Evolutionary conservation across 768 basidiomycete species (phyloP).

Genomic region (Neoboletus subvelutipes): DNA sequence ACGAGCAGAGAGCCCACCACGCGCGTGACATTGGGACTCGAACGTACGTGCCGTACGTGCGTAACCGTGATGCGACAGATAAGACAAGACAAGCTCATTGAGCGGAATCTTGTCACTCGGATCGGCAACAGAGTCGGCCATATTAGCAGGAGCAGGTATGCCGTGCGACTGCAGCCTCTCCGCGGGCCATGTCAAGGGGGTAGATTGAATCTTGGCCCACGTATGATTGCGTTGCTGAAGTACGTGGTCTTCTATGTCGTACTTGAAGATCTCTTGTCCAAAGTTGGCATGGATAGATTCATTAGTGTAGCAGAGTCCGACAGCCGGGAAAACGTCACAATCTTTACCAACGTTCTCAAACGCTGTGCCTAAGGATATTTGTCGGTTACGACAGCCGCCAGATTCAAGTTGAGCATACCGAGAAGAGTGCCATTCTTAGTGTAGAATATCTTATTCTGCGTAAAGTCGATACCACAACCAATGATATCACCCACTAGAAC

Average conservation of each 20-base stretch:
- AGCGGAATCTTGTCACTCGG: constrained; percentile 58
- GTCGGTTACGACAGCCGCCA: constrained; percentile 11
- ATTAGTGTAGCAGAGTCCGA: constrained; percentile 78
- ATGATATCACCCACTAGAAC: constrained; percentile 76
- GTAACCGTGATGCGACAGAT: constrained; percentile 85
- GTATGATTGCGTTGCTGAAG: constrained; percentile 63
- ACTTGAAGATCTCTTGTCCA: constrained; percentile 81
- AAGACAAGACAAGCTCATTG: constrained; percentile 72
- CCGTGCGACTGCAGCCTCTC: constrained; percentile 15
- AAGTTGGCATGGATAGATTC: constrained; percentile 88
- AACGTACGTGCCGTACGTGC: constrained; percentile 69
- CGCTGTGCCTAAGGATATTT: constrained; percentile 48
- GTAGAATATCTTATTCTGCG: constrained; percentile 76
- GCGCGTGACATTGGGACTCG: constrained; percentile 44
- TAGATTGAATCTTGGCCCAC: constrained; percentile 67
- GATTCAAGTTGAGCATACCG: constrained; percentile 38
- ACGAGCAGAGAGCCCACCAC: constrained; percentile 25
- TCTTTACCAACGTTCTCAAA: constrained; percentile 72
- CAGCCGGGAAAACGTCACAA: constrained; percentile 76
- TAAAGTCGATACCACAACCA: constrained; percentile 93
- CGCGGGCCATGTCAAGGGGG: constrained; percentile 49
- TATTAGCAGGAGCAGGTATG: constrained; percentile 3
- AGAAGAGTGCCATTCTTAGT: constrained; percentile 83
- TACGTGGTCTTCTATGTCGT: constrained; percentile 87
- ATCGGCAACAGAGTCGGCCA: constrained; percentile 32